Conservation (phyloP, 1,284 basidiomycete genomes). For the Ceraceosorus bombacis region DNA sequence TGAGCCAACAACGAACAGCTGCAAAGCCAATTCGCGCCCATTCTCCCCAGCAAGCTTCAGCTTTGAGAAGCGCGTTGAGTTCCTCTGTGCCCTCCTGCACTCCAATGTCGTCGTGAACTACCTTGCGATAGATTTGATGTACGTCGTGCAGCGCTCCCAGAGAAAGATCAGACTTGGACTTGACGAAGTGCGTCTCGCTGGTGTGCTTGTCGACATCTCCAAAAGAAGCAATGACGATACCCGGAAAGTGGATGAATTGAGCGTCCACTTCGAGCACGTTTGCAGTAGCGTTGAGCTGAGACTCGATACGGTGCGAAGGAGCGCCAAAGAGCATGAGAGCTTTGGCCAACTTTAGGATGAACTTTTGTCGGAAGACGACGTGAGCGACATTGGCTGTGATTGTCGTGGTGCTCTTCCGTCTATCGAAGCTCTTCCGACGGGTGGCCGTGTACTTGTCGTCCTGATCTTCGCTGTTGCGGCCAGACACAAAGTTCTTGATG, state of each 20-base stretch:
- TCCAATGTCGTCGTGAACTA: constrained; percentile 66
- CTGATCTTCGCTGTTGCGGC: constrained; percentile 7
- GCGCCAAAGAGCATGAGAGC: constrained; percentile 73
- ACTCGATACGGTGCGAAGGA: constrained; percentile 69
- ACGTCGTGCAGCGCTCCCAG: constrained; percentile 20
- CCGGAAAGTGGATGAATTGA: constrained; percentile 60
- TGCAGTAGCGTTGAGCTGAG: constrained; percentile 69
- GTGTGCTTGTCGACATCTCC: constrained; percentile 49
- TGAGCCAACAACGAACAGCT: constrained; percentile 63
- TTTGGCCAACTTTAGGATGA: constrained; percentile 70
- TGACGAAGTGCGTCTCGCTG: constrained; percentile 68
- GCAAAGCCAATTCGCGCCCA: constrained; percentile 59
- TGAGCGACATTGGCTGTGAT: constrained; percentile 13
- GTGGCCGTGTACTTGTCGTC: constrained; percentile 7
- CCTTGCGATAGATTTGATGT: constrained; percentile 62
- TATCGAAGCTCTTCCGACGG: constrained; percentile 12
- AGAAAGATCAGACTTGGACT: constrained; percentile 41
- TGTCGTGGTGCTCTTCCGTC: constrained; percentile 13
- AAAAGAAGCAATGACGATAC: constrained; percentile 27
- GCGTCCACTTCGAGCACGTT: constrained; percentile 68
- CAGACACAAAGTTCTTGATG: constrained; percentile 4
- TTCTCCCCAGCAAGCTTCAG: constrained; percentile 47
- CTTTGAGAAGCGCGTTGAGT: constrained; percentile 59
- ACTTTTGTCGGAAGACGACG: constrained; percentile 54
- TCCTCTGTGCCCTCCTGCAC: constrained; percentile 60